Base-by-base conservation (phyloP, 1,284 basidiomycete genomes). In the Coniferiporia sulphurascens region DNA sequence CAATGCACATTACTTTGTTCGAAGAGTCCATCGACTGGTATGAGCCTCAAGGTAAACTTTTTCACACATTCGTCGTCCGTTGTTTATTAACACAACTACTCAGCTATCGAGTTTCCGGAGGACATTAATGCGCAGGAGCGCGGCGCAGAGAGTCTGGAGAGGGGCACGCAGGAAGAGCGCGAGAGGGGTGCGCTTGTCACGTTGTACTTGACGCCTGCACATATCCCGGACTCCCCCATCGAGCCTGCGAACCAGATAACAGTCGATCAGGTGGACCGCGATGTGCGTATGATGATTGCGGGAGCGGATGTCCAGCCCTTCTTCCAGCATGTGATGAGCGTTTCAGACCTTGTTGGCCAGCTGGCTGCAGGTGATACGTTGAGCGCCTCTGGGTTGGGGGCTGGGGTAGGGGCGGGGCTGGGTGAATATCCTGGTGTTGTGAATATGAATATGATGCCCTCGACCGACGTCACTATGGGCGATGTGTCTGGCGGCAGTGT, bases 1-100 rank as follows among this genome's bases (percentile, higher is more conserved):
- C 89, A 57, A 72, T 92, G 67, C 89, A 91, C 70, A 81, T 83
- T 62, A 85, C 85, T 69, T 68, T 89, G 64, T 91, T 92, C 72
- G 89, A 91, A 74, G 90, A 92, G 74, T 78, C 83, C 60, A 76
- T 90, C 66, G 90, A 92, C 76, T 92, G 89, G 89, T 77, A 75
- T 67, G 89, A 92, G 68, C 89, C 88, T 63, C 70, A 79, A 66
- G 75, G 89, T 92, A 79, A 83, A 76, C 69, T 41, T 56, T 3
- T 52, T 53, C 34, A 17, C 44, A 43, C 12, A 8, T 22, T 35
- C 13, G 46, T 56, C 34, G 41, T 17, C 17, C n/a, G 48, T 19
- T 15, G 13, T 34, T 41, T 35, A 45, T 35, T 62, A 17, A 45
- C 22, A 36, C 60, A 51, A 52, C 64, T 63, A 46, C 66, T 56